phyloP scores from a whole-genome alignment of 345 rosid species.

The Sisymbrium irio region DNA sequence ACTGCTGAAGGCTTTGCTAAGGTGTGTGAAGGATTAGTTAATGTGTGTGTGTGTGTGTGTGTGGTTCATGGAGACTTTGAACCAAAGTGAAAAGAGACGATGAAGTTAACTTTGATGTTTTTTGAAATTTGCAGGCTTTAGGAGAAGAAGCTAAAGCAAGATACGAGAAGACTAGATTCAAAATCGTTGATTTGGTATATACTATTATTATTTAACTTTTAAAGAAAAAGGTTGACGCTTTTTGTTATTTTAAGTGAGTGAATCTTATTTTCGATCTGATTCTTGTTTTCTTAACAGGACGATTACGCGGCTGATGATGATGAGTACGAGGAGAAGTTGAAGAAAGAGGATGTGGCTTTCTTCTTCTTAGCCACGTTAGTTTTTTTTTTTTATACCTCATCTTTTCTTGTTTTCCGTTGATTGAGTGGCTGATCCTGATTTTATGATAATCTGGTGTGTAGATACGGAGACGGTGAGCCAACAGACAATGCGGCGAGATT shows the following conservation, averaged over 20 bases:
- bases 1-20: constrained; percentile 98
- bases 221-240: not conserved
- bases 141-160: constrained; percentile 86
- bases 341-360: constrained; percentile 73
- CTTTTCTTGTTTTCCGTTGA: too few relatives aligned
- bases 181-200: constrained; percentile 80
- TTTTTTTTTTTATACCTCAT: not conserved
- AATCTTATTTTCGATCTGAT: constrained; percentile 13
- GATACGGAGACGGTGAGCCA: constrained; percentile 99
- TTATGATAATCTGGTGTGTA: constrained; percentile 29
- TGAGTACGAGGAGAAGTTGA: constrained; percentile 85
- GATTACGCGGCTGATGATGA: constrained; percentile 96
- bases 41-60: too few relatives aligned
- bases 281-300: constrained; percentile 43
- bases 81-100: not conserved
- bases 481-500: constrained; percentile 99
- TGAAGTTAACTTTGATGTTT: not conserved
- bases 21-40: constrained; percentile 47
- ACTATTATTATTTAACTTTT: not conserved
- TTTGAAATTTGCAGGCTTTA: constrained; percentile 38
- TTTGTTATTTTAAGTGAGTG: not conserved
- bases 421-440: constrained; percentile 12
- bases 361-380: constrained; percentile 97
- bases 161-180: constrained; percentile 77
- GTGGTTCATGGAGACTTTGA: not conserved